Conservation (phyloP, 805 yeast species). For the Ogataea methylovora region DNA sequence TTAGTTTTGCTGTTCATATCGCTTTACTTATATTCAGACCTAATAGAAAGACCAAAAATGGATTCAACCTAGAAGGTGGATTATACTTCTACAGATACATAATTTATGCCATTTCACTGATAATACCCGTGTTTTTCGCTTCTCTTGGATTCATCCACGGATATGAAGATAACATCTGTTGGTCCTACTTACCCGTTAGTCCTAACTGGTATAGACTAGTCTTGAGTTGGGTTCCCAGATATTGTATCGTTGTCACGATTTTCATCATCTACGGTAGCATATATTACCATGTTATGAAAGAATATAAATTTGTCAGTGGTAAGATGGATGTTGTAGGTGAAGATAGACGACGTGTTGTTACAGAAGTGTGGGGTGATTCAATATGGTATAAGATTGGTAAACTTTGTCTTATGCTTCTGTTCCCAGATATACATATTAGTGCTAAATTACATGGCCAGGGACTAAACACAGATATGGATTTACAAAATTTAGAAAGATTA, state of each 20-base stretch:
- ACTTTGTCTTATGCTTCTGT: conserved; percentile 19
- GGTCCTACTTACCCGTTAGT: conserved; percentile 71
- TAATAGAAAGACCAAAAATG: conserved; percentile 32
- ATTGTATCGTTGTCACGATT: conserved; percentile 54
- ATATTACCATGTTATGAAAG: conserved; percentile 62
- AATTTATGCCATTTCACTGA: conserved; percentile 50
- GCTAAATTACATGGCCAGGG: conserved; percentile 22
- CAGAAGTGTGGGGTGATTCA: conserved; percentile 19
- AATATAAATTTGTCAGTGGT: conserved; percentile 49
- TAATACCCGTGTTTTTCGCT: conserved; percentile 63
- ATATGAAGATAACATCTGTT: conserved; percentile 56
- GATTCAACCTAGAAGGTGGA: conserved; percentile 54
- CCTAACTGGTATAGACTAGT: conserved; percentile 72
- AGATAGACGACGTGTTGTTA: conserved; percentile 8
- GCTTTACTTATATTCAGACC: conserved; percentile 67
- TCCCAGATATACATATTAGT: conserved; percentile 23
- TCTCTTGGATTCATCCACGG: conserved; percentile 63
- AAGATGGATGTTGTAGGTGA: conserved; percentile 15
- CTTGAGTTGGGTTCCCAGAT: conserved; percentile 79
- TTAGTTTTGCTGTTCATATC: conserved; percentile 78
- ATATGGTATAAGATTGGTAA: conserved; percentile 24
- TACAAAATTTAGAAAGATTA: conserved; percentile 14
- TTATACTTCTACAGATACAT: conserved; percentile 48
- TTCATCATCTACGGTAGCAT: conserved; percentile 59
- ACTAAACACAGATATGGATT: conserved; percentile 18